Evolutionary conservation across 2,329 filamentous ascomycete genomes (phyloP), one percentile per base, ranked within the genome.

Genomic region (Graphilbum ipis-grandicollis): DNA sequence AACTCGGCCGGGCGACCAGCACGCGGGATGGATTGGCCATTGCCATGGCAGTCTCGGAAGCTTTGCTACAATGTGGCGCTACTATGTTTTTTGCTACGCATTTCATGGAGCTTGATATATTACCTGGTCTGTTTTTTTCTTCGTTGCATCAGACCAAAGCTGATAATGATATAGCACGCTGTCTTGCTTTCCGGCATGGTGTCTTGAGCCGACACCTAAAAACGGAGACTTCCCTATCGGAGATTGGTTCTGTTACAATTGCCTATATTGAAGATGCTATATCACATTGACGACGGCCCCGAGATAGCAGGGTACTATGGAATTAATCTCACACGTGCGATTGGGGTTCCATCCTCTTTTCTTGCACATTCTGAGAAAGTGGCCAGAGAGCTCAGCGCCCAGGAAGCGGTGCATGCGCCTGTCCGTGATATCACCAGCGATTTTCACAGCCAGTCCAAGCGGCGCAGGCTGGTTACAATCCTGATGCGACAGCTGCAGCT

Each of bases 41-140:
- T 49, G 84, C 90, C 1, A 65, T 94, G 34, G 81, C 86, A 2
- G 85, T 96, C 49, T 79, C 86, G 0, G 90, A 96, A 59, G 81
- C 82, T 0, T 62, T 98, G 4, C 69, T 94, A 5, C 71, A 85
- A 41, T 90, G 74, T 46, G 68, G 73, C 41, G 77, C 85, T 0
- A 65, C 82, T 0, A 74, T 94, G 0, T 94, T 84, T 76, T 98
- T 98, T 55, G 84, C 79, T 2, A 96, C 90, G 0, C 92, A 98
- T 51, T 98, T 94, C 51, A 65, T 71, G 26, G 82, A 94, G 42
- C 63, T 98, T 3, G 56, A 65, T 68, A 52, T 43, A 33, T 12
- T n/a, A 8, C 23, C 23, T 25, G 58, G 18, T 40, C 19, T 23
- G n/a, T 21, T 19, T 3, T 30, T 7, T 5, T 15, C 9, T 23